These are phyloP conservation scores for Leccinellum albellum DNA, from an alignment of 768 basidiomycete genomes.

Conservation along the genomic window DNA sequence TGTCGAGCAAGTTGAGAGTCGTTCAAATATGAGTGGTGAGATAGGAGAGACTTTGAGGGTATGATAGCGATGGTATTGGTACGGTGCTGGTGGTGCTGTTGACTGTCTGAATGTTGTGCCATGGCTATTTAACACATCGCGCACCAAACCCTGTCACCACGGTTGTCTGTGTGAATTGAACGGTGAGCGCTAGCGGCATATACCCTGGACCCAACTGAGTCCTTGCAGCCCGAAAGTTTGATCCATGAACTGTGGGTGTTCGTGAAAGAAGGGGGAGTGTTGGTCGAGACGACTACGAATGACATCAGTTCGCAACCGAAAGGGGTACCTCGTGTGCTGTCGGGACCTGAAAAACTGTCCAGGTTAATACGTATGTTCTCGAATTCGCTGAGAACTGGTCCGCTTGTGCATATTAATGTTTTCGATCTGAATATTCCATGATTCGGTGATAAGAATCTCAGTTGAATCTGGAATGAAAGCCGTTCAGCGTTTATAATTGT, in stretches of 20 bases:
- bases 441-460: not conserved
- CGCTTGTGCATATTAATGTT: not conserved
- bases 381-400: constrained; percentile 7
- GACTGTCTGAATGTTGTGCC: not conserved
- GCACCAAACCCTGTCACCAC: not conserved
- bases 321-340: not conserved
- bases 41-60: not conserved
- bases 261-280: not conserved
- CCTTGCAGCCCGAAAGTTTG: not conserved
- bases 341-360: not conserved
- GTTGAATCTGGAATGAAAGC: not conserved
- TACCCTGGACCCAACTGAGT: constrained; percentile 4
- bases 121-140: not conserved
- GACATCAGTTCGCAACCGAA: not conserved
- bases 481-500: not conserved
- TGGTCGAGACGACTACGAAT: not conserved
- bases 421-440: not conserved
- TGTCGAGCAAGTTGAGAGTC: not conserved
- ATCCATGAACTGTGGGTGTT: not conserved
- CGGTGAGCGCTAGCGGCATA: not conserved
- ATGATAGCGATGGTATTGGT: not conserved
- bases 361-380: not conserved
- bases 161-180: not conserved
- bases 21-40: not conserved
- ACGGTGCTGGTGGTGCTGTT: not conserved